These are phyloP conservation scores for Cutaneotrichosporon cutaneum DNA, from an alignment of 1,284 basidiomycete species.

Conservation along the genomic window DNA sequence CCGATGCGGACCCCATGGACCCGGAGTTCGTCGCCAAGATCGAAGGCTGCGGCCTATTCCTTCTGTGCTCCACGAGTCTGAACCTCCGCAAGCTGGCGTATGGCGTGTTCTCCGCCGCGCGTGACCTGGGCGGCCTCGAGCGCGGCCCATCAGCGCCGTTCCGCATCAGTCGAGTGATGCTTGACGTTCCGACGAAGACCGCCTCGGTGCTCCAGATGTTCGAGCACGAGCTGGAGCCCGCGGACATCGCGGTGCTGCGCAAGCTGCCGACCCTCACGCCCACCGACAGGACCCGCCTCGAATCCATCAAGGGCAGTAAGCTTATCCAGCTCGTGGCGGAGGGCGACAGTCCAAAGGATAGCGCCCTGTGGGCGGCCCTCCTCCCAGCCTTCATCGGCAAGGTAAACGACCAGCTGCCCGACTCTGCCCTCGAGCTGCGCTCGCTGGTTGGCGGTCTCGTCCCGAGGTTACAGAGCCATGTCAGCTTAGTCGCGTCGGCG, in stretches of 20 bases:
- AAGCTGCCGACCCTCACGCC: constrained; percentile 41
- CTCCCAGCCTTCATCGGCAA: constrained; percentile 51
- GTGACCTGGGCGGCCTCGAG: constrained; percentile 41
- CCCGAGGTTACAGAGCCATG: constrained; percentile 52
- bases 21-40: constrained; percentile 56
- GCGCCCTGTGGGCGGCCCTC: constrained; percentile 52
- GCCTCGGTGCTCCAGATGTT: constrained; percentile 37
- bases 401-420: constrained; percentile 48
- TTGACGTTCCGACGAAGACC: constrained; percentile 22
- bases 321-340: constrained; percentile 48
- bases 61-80: constrained; percentile 65
- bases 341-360: constrained; percentile 53
- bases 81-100: constrained; percentile 36
- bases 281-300: constrained; percentile 40
- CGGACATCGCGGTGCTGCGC: constrained; percentile 40
- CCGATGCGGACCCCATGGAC: constrained; percentile 34
- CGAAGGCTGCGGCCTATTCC: constrained; percentile 72
- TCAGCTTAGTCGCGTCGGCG: constrained; percentile 45
- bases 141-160: constrained; percentile 45
- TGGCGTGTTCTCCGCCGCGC: constrained; percentile 34
- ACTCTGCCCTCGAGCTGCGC: constrained; percentile 49
- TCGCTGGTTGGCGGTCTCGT: constrained; percentile 48
- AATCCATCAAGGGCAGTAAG: constrained; percentile 31
- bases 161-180: constrained; percentile 39
- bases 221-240: constrained; percentile 34